These are phyloP conservation scores for Neurospora cerealis DNA, from an alignment of 495 filamentous ascomycete genomes.

Conservation along the genomic window DNA sequence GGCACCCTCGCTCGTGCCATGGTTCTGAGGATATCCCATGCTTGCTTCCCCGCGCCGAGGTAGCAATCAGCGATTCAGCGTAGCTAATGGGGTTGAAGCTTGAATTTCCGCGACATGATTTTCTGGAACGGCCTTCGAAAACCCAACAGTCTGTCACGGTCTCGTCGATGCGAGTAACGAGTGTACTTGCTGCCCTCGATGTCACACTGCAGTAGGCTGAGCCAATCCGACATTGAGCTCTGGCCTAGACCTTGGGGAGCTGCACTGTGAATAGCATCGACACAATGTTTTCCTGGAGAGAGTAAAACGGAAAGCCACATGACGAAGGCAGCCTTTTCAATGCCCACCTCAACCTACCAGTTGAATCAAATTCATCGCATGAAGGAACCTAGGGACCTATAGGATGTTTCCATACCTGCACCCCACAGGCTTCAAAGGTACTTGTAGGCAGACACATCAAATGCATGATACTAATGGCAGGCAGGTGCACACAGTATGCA, in stretches of 20 bases:
- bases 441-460: background rate
- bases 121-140: background rate
- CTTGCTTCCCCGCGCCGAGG: background rate
- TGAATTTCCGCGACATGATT: background rate
- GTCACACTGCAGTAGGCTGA: background rate
- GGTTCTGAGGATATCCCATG: background rate
- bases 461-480: background rate
- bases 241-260: background rate
- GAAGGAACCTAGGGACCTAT: background rate
- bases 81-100: background rate
- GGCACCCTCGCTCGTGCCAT: background rate
- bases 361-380: background rate
- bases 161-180: background rate
- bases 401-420: background rate
- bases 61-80: background rate
- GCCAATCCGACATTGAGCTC: background rate
- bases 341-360: background rate
- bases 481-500: background rate
- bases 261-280: background rate
- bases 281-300: background rate
- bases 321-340: background rate
- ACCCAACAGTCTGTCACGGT: background rate
- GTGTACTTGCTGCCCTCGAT: background rate
- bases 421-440: background rate
- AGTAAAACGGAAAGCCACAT: background rate